These are phyloP conservation scores for Pseudophaeomoniella oleicola DNA, from an alignment of 2,329 filamentous ascomycete genomes.

Conservation along the genomic window DNA sequence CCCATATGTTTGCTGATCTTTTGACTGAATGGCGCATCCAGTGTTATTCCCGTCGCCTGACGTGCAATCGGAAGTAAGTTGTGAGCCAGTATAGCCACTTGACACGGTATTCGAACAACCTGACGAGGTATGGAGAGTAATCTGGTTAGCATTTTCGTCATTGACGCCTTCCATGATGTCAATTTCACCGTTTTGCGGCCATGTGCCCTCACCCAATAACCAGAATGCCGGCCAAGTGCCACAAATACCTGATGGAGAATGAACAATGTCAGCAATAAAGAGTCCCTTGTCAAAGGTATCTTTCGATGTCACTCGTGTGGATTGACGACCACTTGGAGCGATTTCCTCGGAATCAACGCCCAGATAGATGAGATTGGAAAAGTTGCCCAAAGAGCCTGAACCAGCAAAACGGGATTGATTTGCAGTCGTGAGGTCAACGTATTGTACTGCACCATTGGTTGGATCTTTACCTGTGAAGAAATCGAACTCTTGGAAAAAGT, in stretches of 20 bases:
- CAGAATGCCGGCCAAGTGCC: slow-evolving; percentile 38
- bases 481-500: slow-evolving; percentile 35
- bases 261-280: slow-evolving; percentile 31
- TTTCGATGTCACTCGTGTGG: slow-evolving; percentile 29
- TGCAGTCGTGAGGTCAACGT: slow-evolving; percentile 13
- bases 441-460: slow-evolving; percentile 30
- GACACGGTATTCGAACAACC: slow-evolving; percentile 25
- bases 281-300: slow-evolving; percentile 30
- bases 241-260: slow-evolving; percentile 32
- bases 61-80: slow-evolving; percentile 39
- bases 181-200: slow-evolving; percentile 31
- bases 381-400: slow-evolving; percentile 6
- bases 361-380: slow-evolving; percentile 23
- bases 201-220: slow-evolving; percentile 22
- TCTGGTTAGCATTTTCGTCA: slow-evolving; percentile 24
- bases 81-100: slow-evolving; percentile 26
- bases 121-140: slow-evolving; percentile 34
- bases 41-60: slow-evolving; percentile 24
- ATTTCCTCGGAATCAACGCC: slow-evolving; percentile 24
- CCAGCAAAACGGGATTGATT: slow-evolving; percentile 3
- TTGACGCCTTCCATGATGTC: slow-evolving; percentile 40
- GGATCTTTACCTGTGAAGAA: slow-evolving; percentile 32
- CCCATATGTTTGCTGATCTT: slow-evolving; percentile 31
- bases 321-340: slow-evolving; percentile 23
- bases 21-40: slow-evolving; percentile 15